Evolutionary conservation across 208 protist genomes (phyloP), one percentile per base, ranked within the genome.

Genomic region (Trypanosoma theileri): DNA sequence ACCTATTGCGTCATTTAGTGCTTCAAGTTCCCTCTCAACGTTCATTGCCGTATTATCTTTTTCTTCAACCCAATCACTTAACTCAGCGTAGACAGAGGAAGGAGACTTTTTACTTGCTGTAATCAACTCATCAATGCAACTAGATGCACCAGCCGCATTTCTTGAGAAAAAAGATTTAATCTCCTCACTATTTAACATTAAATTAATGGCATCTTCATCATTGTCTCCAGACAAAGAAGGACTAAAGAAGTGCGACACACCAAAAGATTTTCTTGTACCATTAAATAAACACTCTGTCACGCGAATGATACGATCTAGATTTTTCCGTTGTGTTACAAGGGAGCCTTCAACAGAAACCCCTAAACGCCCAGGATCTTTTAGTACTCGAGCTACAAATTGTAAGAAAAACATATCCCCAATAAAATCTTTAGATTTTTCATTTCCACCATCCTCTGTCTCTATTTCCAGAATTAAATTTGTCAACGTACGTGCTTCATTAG

Each of bases 321-420:
- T 68, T 28, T 46, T 50, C 16, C 10, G 26, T 26, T n/a, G 19
- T 31, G 31, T 57, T 12, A 42, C 7, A 40, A 19, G 12, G 0
- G 52, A 31, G 6, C 51, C 50, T 0, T 59, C 22, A 22, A 24
- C 4, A 28, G 54, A 26, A 17, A 51, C 12, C 3, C 63, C 48
- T 17, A 68, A 19, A 21, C 50, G 16, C 11, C 42, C 21, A n/a
- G 63, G 46, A 12, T 59, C 50, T 12, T 7, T 24, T 12, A 68
- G 16, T 21, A 9, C 63, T 35, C 48, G 26, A 17, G 19, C 35
- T 40, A 68, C 11, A 59, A 22, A 68, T 10, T 42, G 45, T 0
- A 54, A 4, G 44, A 68, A 58, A 35, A 68, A 54, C 42, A 66
- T 56, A 40, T 66, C 60, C 31, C 50, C 60, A 24, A 66, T 44